Conservation (phyloP, 1,284 basidiomycete species). For the Rhizoctonia solani region DNA sequence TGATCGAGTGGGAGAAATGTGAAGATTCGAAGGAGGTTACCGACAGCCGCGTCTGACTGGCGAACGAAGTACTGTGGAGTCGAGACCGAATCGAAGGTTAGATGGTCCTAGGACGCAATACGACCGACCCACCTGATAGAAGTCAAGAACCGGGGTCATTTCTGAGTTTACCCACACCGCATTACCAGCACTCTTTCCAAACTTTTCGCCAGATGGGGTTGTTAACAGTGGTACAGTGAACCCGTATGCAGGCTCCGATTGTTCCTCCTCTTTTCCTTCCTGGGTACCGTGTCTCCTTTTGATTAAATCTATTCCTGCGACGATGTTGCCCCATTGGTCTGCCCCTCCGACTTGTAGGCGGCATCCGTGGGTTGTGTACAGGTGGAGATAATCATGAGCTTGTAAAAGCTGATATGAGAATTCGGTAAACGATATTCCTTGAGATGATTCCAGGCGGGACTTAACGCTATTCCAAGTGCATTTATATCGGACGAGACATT, state of each 20-base stretch:
- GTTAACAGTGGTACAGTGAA: conserved; percentile 94
- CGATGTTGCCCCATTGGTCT: conserved; percentile 99
- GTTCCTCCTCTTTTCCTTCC: conserved; percentile 31
- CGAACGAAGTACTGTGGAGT: conserved; percentile 81
- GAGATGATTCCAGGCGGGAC: conserved; percentile 73
- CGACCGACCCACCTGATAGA: conserved; percentile 77
- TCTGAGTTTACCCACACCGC: conserved; percentile 85
- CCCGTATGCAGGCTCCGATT: conserved; percentile 63
- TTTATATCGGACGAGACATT: neutral
- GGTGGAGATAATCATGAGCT: conserved; percentile 89
- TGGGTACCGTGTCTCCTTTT: conserved; percentile 48
- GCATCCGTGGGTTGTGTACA: conserved; percentile 72
- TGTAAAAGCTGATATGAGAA: conserved; percentile 98
- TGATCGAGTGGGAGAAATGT: conserved; percentile 71
- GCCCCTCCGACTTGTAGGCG: conserved; percentile 93
- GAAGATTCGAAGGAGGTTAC: conserved; percentile 79
- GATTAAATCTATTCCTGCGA: conserved; percentile 90
- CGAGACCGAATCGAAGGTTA: conserved; percentile 15
- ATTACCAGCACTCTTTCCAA: conserved; percentile 97
- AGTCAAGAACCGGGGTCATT: conserved; percentile 83
- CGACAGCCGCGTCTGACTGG: conserved; percentile 81
- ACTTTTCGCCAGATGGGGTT: conserved; percentile 88
- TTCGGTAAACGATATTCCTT: conserved; percentile 93
- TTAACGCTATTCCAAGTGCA: conserved; percentile 66
- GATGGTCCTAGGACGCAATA: neutral